A percentile compares a stretch with the other conserved stretches of the same genome.
Conservation (phyloP, 371 early-diverging fungal species). For the Chytridiales sp. region DNA sequence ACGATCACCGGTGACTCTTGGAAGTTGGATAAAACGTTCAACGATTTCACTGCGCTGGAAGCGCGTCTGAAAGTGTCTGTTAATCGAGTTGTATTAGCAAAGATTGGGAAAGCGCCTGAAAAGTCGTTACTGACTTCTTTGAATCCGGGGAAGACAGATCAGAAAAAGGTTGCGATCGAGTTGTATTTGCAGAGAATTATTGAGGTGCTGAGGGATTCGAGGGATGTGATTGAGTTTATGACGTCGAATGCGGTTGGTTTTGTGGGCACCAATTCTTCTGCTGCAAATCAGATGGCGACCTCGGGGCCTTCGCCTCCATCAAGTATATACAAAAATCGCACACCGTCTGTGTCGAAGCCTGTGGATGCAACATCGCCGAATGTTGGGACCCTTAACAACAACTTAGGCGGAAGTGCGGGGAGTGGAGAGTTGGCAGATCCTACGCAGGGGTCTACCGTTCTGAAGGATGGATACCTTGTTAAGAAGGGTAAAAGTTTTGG, state of each 20-base stretch:
- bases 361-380: no score
- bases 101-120: constrained; percentile 73
- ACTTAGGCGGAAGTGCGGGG: no score
- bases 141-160: constrained; percentile 37
- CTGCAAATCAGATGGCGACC: constrained; percentile 29
- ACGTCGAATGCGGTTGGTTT: constrained; percentile 64
- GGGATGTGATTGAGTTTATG: constrained; percentile 74
- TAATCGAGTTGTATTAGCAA: constrained; percentile 45
- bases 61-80: constrained; percentile 50
- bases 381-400: no score
- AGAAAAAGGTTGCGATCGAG: constrained; percentile 63
- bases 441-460: background rate
- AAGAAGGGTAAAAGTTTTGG: constrained; percentile 86
- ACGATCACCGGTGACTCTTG: background rate
- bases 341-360: no score
- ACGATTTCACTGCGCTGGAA: no score
- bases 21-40: no score
- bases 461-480: constrained; percentile 77
- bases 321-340: no score
- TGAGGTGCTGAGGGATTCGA: constrained; percentile 48
- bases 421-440: no score
- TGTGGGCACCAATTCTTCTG: constrained; percentile 2
- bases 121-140: constrained; percentile 61
- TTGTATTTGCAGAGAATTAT: constrained; percentile 71
- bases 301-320: no score